phyloP scores from a whole-genome alignment of 2,329 filamentous ascomycete genomes.

The Aureobasidium sp. region DNA sequence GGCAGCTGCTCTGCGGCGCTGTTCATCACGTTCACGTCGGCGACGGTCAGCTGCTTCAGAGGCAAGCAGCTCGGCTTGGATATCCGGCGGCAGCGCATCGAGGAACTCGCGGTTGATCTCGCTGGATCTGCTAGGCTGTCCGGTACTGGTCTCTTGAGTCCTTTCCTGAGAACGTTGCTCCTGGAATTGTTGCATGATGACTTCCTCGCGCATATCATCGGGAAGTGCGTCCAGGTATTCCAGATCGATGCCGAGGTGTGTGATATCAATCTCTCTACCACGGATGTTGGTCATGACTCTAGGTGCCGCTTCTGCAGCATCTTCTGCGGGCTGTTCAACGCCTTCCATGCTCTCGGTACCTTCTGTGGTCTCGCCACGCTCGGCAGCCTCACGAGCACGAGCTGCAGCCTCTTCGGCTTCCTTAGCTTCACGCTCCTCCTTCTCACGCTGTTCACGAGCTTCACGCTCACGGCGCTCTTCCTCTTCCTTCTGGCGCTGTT shows the following conservation, averaged over 20 bases:
- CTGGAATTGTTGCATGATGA: conserved; percentile 83
- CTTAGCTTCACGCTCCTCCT: conserved; percentile 38
- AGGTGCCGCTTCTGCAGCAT: conserved; percentile 29
- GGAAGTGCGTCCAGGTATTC: conserved; percentile 96
- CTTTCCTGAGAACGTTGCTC: conserved; percentile 66
- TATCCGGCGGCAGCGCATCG: conserved; percentile 81
- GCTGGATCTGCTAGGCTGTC: conserved; percentile 51
- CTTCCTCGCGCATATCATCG: conserved; percentile 91
- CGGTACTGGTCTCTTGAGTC: conserved; percentile 50
- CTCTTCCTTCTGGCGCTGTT: conserved; percentile 53
- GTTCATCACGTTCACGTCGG: conserved; percentile 75
- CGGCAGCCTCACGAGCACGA: conserved; percentile 24
- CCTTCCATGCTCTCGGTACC: conserved; percentile 59
- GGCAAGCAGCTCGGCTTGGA: conserved; percentile 82
- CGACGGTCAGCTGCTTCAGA: conserved; percentile 85
- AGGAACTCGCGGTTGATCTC: conserved; percentile 92
- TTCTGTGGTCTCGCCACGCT: conserved; percentile 26
- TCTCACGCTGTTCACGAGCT: conserved; percentile 42
- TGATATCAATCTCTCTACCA: conserved; percentile 85
- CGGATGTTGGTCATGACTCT: conserved; percentile 77
- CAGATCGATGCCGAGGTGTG: conserved; percentile 84
- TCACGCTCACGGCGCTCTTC: conserved; percentile 50
- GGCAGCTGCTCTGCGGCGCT: conserved; percentile 56
- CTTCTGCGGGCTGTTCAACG: conserved; percentile 36
- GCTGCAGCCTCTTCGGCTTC: conserved; percentile 33